Conservation (phyloP, 169 alveolate species). For the Eimeria falciformis region DNA sequence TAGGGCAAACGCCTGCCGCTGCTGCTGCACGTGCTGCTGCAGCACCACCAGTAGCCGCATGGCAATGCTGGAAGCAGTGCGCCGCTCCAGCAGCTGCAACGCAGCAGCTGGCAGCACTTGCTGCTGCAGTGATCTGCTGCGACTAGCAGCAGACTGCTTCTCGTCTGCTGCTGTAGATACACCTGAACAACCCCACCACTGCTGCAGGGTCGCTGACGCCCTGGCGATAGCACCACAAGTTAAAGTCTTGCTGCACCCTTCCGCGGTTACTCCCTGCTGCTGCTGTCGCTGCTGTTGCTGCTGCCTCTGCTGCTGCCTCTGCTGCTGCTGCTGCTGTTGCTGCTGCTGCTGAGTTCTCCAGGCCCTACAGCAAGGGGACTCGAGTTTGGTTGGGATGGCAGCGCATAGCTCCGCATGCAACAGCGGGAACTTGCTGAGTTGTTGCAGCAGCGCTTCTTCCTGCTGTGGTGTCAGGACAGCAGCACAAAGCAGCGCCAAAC, state of each 20-base stretch:
- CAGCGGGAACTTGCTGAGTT: conserved; percentile 25
- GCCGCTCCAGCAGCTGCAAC: conserved; percentile 57
- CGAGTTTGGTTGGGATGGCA: conserved; percentile 25
- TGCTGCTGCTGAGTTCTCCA: conserved; percentile 21
- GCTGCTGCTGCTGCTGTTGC: conserved; percentile 54
- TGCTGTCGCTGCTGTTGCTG: neutral
- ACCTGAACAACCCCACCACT: conserved; percentile 56
- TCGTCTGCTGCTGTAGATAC: conserved; percentile 66
- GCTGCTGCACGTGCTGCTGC: conserved; percentile 71
- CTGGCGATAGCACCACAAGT: conserved; percentile 33
- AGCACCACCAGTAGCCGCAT: conserved; percentile 70
- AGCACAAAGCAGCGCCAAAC: conserved; percentile 64
- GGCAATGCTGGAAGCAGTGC: conserved; percentile 37
- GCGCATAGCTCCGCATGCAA: conserved; percentile 57
- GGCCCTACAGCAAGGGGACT: conserved; percentile 52
- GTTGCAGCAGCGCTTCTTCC: conserved; percentile 61
- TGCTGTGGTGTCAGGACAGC: conserved; percentile 64
- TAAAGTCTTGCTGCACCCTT: conserved; percentile 47
- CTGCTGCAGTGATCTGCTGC: conserved; percentile 32
- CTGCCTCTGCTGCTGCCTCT: conserved; percentile 13
- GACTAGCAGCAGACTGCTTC: conserved; percentile 1
- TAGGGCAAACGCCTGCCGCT: conserved; percentile 63
- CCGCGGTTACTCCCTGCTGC: neutral
- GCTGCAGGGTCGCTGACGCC: conserved; percentile 34
- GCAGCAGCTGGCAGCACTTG: conserved; percentile 67